Conservation (phyloP, 1,284 basidiomycete genomes). For the Trametes hirsuta region DNA sequence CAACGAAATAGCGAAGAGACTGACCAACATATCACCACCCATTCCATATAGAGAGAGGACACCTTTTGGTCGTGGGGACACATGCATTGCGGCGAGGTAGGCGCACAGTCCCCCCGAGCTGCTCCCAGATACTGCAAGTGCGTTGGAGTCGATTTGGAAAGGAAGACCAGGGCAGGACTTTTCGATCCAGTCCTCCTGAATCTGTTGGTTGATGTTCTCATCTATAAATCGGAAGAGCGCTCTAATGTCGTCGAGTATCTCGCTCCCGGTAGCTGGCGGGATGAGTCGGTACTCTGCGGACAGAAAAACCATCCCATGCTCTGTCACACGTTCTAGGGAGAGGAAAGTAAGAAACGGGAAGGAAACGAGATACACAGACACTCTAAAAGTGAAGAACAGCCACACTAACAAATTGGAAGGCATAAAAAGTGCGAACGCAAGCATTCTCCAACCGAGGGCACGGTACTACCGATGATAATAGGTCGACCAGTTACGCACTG, state of each 20-base stretch:
- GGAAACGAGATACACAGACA: not conserved
- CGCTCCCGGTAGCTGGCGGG: slow-evolving; percentile 58
- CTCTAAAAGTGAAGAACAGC: too few species aligned
- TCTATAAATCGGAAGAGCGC: slow-evolving; percentile 55
- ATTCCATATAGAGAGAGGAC: slow-evolving; percentile 63
- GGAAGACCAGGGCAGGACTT: not conserved
- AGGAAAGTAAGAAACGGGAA: not conserved
- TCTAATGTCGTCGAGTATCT: slow-evolving; percentile 57
- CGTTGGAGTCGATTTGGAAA: slow-evolving; percentile 42
- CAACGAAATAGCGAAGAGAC: slow-evolving; percentile 22
- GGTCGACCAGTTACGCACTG: slow-evolving; percentile 41
- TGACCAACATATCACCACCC: slow-evolving; percentile 63
- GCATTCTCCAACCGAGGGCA: too few species aligned
- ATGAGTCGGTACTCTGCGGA: slow-evolving; percentile 65
- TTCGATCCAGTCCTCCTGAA: not conserved
- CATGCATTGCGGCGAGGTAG: slow-evolving; percentile 60
- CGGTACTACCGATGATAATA: too few species aligned
- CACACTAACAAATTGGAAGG: too few species aligned
- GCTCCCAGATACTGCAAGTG: slow-evolving; percentile 57
- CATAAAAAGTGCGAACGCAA: too few species aligned
- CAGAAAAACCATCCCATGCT: slow-evolving; percentile 43
- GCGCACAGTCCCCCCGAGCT: slow-evolving; percentile 68
- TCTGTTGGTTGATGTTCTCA: slow-evolving; percentile 28
- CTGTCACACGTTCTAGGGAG: slow-evolving; percentile 15
- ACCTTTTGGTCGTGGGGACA: slow-evolving; percentile 52